Evolutionary conservation across 805 yeast genomes (phyloP).

Genomic region (Blastobotrys attinorum): DNA sequence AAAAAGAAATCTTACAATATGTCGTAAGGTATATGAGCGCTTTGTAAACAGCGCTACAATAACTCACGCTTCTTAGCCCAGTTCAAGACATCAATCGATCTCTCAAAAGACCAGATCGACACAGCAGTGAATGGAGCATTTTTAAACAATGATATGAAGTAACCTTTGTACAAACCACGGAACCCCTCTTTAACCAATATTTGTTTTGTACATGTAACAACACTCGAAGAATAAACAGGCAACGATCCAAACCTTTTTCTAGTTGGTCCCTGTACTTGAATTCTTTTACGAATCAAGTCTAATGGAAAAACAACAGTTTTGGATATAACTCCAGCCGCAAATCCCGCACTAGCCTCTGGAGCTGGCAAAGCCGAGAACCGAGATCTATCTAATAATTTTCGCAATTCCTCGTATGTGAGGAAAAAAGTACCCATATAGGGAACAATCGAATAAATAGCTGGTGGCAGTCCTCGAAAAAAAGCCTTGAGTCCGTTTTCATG

Average conservation of each 20-base stretch:
- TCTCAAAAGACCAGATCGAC: conserved; percentile 59
- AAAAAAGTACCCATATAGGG: conserved; percentile 70
- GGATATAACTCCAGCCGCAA: conserved; percentile 67
- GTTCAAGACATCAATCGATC: conserved; percentile 15
- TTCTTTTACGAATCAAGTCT: conserved; percentile 71
- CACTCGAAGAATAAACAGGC: conserved; percentile 21
- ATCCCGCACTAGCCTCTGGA: conserved; percentile 53
- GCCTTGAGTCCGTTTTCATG: conserved; percentile 38
- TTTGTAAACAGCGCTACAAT: too few relatives aligned
- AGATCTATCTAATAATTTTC: conserved; percentile 26
- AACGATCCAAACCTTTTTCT: conserved; percentile 19
- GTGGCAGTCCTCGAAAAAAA: conserved; percentile 40
- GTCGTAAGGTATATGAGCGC: background rate
- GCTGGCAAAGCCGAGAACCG: conserved; percentile 9
- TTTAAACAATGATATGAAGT: conserved; percentile 60
- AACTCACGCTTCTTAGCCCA: background rate
- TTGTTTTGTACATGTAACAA: conserved; percentile 23
- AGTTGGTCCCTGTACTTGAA: conserved; percentile 50
- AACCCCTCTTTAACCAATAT: conserved; percentile 53
- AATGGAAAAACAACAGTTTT: conserved; percentile 77
- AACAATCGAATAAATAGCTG: conserved; percentile 55
- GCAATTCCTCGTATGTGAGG: conserved; percentile 48
- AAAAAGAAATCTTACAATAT: too few relatives aligned
- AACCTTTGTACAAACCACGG: conserved; percentile 67
- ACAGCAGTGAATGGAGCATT: conserved; percentile 66